phyloP scores from a whole-genome alignment of 495 filamentous ascomycete species.

The Penicillium atrosanguineum region DNA sequence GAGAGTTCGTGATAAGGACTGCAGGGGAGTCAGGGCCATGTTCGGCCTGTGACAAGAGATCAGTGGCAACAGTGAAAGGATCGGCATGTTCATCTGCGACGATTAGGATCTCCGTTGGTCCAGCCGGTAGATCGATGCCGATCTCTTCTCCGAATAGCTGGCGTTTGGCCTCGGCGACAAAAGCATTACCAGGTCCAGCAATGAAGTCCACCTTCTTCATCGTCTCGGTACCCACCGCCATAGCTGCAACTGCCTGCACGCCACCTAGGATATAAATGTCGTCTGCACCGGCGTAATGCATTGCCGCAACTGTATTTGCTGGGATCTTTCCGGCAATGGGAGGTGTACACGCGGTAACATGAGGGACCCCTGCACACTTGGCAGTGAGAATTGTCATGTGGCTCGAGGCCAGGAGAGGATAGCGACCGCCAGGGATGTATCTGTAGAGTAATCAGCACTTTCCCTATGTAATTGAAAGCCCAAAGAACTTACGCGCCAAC shows the following conservation, averaged over 20 bases:
- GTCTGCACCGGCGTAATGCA: conserved; percentile 54
- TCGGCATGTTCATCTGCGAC: conserved; percentile 50
- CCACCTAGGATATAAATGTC: conserved; percentile 53
- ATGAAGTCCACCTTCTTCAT: conserved; percentile 52
- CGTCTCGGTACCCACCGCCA: conserved; percentile 80
- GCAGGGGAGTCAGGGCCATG: conserved; percentile 53
- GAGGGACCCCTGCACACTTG: conserved; percentile 51
- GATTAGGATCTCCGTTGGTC: conserved; percentile 55
- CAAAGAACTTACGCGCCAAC: conserved; percentile 28
- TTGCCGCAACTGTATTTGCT: conserved; percentile 49
- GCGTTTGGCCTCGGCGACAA: conserved; percentile 54
- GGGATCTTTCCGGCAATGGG: conserved; percentile 51
- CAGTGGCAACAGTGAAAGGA: conserved; percentile 49
- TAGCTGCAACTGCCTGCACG: conserved; percentile 62
- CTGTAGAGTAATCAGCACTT: conserved; percentile 4
- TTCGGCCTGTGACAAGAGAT: conserved; percentile 52
- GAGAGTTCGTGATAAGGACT: conserved; percentile 47
- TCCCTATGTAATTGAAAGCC: neutral
- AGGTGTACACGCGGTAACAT: conserved; percentile 51
- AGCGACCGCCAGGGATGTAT: conserved; percentile 53
- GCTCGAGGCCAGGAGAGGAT: conserved; percentile 54
- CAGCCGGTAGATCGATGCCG: conserved; percentile 53
- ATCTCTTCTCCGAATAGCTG: conserved; percentile 52
- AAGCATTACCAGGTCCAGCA: conserved; percentile 54
- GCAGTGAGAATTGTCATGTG: conserved; percentile 59